Base-by-base conservation (phyloP, 2,329 filamentous ascomycete species). In the Penicillium sp. region DNA sequence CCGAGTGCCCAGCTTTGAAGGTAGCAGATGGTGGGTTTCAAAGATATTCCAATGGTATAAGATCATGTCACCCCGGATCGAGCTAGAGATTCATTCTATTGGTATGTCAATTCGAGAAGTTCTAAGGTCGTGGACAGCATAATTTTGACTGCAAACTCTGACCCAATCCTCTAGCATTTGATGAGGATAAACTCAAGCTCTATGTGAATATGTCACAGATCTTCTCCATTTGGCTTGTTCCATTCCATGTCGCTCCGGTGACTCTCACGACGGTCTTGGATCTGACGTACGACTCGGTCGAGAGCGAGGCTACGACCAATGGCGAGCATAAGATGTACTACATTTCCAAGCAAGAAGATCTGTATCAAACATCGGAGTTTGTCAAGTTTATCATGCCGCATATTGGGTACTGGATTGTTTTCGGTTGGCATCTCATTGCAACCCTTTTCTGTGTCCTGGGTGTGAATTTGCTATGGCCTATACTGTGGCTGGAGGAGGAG, bases 21-120 rank as follows among this genome's bases (percentile, higher is more conserved):
- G 87, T 61, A 93, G 89, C 10, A 82, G 90, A 43, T 85, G 81
- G 75, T 70, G 90, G 6, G 81, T 96, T 19, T 77, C 83, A 48
- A 81, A 82, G 65, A 87, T 96, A 56, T 96, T 91, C 69, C 84
- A 86, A 41, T 93, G 89, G 89, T 93, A 96, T 75, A 90, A 91
- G 69, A 89, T 93, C 62, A 79, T 96, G 70, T 91, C 87, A 60
- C 92, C 92, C 0, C 78, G 80, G 19, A 89, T 94, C 63, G 81
- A 87, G 43, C 76, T 93, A 13, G 77, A 82, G 1, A 79, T 96
- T 19, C 83, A 91, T 52, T 81, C 79, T 31, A 75, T 86, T 19
- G 83, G 83, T 85, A 69, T 27, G 76, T 71, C 9, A 6, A 21
- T 29, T 17, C 8, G 10, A 15, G 7, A 42, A 42, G 9, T 2